A percentile compares a stretch with the other conserved stretches of the same genome.
Conservation (phyloP, 2,329 filamentous ascomycete species). For the Paraphoma sp. region DNA sequence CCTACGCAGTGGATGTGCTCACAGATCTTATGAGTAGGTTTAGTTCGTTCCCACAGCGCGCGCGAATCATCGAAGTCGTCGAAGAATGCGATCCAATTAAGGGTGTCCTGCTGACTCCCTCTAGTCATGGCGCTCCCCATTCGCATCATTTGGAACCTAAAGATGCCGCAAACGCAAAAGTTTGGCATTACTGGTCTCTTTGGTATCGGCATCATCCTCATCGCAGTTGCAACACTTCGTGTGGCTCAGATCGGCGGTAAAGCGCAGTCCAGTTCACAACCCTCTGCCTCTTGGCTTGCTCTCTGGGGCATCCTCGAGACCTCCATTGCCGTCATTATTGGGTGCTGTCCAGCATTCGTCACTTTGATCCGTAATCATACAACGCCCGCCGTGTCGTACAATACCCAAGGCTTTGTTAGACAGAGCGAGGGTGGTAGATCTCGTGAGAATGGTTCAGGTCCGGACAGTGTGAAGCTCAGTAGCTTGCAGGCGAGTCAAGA, state of each 20-base stretch:
- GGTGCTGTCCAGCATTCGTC: slow-evolving; percentile 20
- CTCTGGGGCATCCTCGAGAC: slow-evolving; percentile 45
- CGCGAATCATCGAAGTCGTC: too few species aligned
- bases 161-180: slow-evolving; percentile 15
- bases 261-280: slow-evolving; percentile 18
- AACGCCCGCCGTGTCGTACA: slow-evolving; percentile 1
- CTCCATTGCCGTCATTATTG: slow-evolving; percentile 35
- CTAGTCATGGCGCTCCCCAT: slow-evolving; percentile 17
- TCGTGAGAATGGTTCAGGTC: neutral
- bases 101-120: neutral
- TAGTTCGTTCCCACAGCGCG: neutral
- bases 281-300: slow-evolving; percentile 40
- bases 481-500: neutral
- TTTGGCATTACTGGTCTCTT: slow-evolving; percentile 34
- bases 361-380: neutral
- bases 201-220: slow-evolving; percentile 24
- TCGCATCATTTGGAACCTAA: slow-evolving; percentile 14
- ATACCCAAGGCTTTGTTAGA: slow-evolving; percentile 1
- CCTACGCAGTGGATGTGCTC: slow-evolving; percentile 43
- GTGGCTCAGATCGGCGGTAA: slow-evolving; percentile 39
- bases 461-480: slow-evolving; percentile 1
- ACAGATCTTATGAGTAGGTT: slow-evolving; percentile 42
- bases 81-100: too few species aligned
- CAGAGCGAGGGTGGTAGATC: neutral
- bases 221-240: slow-evolving; percentile 21